phyloP scores from a whole-genome alignment of 768 basidiomycete genomes.

The Mycena polygramma region DNA sequence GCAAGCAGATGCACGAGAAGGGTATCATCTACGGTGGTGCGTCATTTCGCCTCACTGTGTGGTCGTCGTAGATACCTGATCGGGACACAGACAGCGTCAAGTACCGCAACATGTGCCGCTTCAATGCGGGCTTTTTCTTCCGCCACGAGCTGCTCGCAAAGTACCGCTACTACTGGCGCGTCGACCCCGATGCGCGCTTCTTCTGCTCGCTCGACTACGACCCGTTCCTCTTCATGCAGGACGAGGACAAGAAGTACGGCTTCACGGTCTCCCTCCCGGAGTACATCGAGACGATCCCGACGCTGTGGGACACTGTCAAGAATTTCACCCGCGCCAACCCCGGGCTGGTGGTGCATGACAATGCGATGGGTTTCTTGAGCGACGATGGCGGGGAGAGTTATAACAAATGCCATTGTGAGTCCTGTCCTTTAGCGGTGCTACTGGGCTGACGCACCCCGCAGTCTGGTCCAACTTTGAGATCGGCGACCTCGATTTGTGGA shows the following conservation, averaged over 20 bases:
- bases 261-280: conserved; percentile 71
- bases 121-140: conserved; percentile 61
- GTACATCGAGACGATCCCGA: conserved; percentile 70
- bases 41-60: conserved; percentile 31
- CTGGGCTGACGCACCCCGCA: background rate
- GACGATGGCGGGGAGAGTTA: conserved; percentile 61
- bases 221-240: conserved; percentile 71
- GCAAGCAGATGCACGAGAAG: conserved; percentile 72
- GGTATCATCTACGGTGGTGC: conserved; percentile 60
- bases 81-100: conserved; percentile 10
- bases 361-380: conserved; percentile 60
- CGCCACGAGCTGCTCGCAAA: conserved; percentile 63
- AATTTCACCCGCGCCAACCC: conserved; percentile 59
- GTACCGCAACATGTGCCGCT: conserved; percentile 40
- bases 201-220: conserved; percentile 66
- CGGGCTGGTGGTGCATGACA: conserved; percentile 57
- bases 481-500: conserved; percentile 60
- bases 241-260: conserved; percentile 66
- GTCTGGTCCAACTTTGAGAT: conserved; percentile 69
- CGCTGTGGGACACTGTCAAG: conserved; percentile 69
- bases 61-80: too few relatives aligned
- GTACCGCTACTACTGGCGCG: conserved; percentile 74
- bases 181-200: conserved; percentile 72
- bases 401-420: conserved; percentile 69
- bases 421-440: too few relatives aligned